These are phyloP conservation scores for Aethionema arabicum DNA, from an alignment of 345 rosid genomes.

Conservation along the genomic window DNA sequence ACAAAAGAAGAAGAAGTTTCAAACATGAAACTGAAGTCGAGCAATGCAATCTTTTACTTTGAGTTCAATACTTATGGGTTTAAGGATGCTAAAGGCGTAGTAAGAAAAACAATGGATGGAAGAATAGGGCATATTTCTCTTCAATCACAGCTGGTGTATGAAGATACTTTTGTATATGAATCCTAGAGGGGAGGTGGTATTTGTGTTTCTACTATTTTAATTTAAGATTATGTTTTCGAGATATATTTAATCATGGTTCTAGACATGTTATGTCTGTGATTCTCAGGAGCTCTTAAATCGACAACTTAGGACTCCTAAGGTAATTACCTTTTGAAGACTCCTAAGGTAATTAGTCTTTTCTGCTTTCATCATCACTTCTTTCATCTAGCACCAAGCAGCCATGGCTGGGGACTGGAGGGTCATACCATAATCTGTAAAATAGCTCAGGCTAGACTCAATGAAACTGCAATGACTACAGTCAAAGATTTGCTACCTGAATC, in stretches of 20 bases:
- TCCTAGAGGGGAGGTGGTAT: too few relatives aligned
- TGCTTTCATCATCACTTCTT: slow-evolving; percentile 19
- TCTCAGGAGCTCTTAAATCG: too few relatives aligned
- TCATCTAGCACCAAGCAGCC: slow-evolving; percentile 19
- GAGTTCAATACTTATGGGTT: slow-evolving; percentile 14
- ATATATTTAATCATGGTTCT: too few relatives aligned
- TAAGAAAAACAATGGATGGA: too few relatives aligned
- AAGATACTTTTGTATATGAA: too few relatives aligned
- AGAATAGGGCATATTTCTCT: slow-evolving; percentile 20
- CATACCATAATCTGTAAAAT: slow-evolving; percentile 62
- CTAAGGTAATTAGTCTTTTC: too few relatives aligned
- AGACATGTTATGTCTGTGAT: too few relatives aligned
- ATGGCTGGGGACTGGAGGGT: slow-evolving; percentile 77
- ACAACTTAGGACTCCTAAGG: too few relatives aligned
- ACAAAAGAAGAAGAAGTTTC: slow-evolving; percentile 1
- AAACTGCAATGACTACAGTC: slow-evolving; percentile 53
- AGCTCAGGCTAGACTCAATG: slow-evolving; percentile 75
- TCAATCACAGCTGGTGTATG: too few relatives aligned
- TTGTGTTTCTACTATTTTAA: too few relatives aligned
- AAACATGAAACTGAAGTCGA: slow-evolving; percentile 10
- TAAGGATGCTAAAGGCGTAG: slow-evolving; percentile 6
- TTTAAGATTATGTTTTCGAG: too few relatives aligned
- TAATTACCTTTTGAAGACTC: too few relatives aligned
- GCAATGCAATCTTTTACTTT: slow-evolving; percentile 21
- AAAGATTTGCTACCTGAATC: slow-evolving; percentile 55